Conservation (phyloP, 257 asterid genomes). For the Rauvolfia tetraphylla region DNA sequence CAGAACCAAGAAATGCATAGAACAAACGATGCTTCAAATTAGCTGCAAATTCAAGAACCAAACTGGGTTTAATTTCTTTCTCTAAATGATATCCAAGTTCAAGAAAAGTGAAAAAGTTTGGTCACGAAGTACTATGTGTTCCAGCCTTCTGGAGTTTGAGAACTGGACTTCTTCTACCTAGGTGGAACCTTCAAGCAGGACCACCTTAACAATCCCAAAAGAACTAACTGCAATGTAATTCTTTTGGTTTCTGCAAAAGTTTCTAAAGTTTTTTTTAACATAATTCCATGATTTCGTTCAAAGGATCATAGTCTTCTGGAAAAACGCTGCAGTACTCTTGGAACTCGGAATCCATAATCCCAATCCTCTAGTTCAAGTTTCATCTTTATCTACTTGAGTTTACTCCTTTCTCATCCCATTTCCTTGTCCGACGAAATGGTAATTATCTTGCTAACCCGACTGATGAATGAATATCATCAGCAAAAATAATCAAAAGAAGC, state of each 20-base stretch:
- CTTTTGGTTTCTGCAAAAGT: constrained; percentile 7
- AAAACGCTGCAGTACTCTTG: not conserved
- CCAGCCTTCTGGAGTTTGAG: constrained; percentile 13
- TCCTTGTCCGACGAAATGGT: not conserved
- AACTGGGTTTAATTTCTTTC: not conserved
- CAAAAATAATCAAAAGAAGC: not conserved
- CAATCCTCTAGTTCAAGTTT: not conserved
- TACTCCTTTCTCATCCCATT: not conserved
- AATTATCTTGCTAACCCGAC: too few relatives aligned
- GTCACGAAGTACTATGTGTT: constrained; percentile 1
- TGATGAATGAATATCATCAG: not conserved
- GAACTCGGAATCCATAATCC: not conserved
- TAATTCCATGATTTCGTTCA: constrained; percentile 3
- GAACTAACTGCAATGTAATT: not conserved
- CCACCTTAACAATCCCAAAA: constrained; percentile 12
- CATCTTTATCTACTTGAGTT: not conserved
- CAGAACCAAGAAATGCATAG: not conserved
- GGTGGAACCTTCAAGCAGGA: constrained; percentile 6
- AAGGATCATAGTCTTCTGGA: not conserved
- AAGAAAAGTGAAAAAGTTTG: constrained; percentile 9
- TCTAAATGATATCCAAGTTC: not conserved
- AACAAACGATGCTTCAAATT: not conserved
- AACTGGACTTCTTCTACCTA: constrained; percentile 13
- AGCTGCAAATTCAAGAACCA: not conserved
- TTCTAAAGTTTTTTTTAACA: not conserved